A percentile compares a stretch with the other conserved stretches of the same genome.
Conservation (phyloP, 352 stramenopile genomes). For the Phytophthora sojae region DNA sequence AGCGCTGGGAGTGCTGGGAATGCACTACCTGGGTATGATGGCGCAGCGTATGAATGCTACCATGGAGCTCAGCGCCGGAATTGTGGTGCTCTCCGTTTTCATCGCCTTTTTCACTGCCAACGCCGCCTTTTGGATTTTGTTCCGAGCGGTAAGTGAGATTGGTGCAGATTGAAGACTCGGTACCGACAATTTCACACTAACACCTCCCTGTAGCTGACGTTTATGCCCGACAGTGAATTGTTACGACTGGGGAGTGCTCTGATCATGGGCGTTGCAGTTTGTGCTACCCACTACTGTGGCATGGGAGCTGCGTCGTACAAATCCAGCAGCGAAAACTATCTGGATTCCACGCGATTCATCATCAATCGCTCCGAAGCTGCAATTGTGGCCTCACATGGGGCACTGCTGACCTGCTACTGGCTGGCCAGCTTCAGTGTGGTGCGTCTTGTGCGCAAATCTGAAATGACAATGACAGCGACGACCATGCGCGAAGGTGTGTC, state of each 20-base stretch:
- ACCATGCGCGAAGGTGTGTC: conserved; percentile 32
- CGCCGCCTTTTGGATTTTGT: conserved; percentile 75
- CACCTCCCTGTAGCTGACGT: conserved; percentile 48
- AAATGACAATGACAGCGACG: conserved; percentile 26
- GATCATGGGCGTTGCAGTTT: conserved; percentile 70
- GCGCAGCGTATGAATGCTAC: conserved; percentile 53
- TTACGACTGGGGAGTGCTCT: conserved; percentile 59
- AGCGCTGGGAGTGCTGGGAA: conserved; percentile 63
- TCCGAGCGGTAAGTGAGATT: conserved; percentile 46
- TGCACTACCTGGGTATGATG: conserved; percentile 79
- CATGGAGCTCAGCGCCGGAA: conserved; percentile 45
- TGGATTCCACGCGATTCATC: conserved; percentile 36
- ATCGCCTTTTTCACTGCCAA: conserved; percentile 68
- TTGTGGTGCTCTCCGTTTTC: conserved; percentile 54
- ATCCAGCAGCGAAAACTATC: conserved; percentile 43
- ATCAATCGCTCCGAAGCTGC: conserved; percentile 42
- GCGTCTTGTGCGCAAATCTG: conserved; percentile 27
- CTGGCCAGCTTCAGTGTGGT: conserved; percentile 48
- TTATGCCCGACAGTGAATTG: conserved; percentile 56
- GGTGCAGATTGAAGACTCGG: background rate
- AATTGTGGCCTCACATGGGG: conserved; percentile 49
- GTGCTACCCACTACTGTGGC: conserved; percentile 63
- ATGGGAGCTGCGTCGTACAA: conserved; percentile 53
- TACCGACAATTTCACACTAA: conserved; percentile 6
- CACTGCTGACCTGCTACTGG: conserved; percentile 64